Evolutionary conservation across 768 basidiomycete species (phyloP).

Genomic region (Suillus cothurnatus): DNA sequence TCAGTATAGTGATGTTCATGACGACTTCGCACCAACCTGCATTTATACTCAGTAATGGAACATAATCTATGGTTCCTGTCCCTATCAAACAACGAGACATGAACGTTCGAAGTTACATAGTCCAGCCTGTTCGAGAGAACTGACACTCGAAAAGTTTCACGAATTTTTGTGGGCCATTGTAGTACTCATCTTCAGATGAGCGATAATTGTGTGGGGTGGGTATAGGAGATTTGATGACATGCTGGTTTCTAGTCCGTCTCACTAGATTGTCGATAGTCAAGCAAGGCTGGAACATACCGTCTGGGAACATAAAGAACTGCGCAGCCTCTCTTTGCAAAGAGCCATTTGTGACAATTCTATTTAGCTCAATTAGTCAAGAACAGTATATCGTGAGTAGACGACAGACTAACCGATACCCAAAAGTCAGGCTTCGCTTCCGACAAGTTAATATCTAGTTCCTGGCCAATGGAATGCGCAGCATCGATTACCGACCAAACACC

Average conservation of each 20-base stretch:
- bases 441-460: slow-evolving; percentile 64
- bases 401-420: slow-evolving; percentile 64
- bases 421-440: slow-evolving; percentile 65
- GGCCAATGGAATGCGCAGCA: slow-evolving; percentile 79
- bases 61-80: slow-evolving; percentile 64
- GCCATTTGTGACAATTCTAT: slow-evolving; percentile 88
- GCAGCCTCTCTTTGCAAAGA: slow-evolving; percentile 66
- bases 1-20: slow-evolving; percentile 2
- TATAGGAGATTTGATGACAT: slow-evolving; percentile 58
- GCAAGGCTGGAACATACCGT: slow-evolving; percentile 34
- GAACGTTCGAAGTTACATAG: background rate
- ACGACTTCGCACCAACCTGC: slow-evolving; percentile 42
- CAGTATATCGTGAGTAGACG: background rate
- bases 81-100: slow-evolving; percentile 37
- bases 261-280: background rate
- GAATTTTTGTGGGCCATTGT: slow-evolving; percentile 40
- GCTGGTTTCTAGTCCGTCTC: slow-evolving; percentile 54
- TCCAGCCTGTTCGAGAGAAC: background rate
- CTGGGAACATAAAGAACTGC: slow-evolving; percentile 77
- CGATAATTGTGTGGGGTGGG: slow-evolving; percentile 57
- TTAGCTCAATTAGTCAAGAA: background rate
- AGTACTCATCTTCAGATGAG: slow-evolving; percentile 44
- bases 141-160: slow-evolving; percentile 50
- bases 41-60: slow-evolving; percentile 53
- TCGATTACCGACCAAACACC: slow-evolving; percentile 72